Evolutionary conservation across 768 basidiomycete species (phyloP).

Genomic region (Dioszegia aurantiaca): DNA sequence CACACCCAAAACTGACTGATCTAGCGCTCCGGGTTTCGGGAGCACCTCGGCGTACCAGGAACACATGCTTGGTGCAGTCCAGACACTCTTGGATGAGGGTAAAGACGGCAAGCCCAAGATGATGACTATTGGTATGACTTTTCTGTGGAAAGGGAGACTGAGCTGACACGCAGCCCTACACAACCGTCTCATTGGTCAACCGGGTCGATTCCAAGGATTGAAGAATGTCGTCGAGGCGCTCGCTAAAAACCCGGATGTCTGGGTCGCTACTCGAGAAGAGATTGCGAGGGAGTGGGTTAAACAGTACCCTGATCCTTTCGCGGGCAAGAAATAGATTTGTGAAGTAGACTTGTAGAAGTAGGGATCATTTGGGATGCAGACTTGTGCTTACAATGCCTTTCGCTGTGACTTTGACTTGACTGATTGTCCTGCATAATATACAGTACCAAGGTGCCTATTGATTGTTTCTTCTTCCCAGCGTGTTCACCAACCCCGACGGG

Average conservation of each 20-base stretch:
- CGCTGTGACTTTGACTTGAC: too few relatives aligned
- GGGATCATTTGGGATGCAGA: background rate
- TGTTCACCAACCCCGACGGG: too few relatives aligned
- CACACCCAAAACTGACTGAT: conserved; percentile 2
- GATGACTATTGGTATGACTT: conserved; percentile 12
- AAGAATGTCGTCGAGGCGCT: conserved; percentile 15
- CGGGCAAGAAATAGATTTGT: conserved; percentile 1
- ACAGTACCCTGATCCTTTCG: conserved; percentile 16
- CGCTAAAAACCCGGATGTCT: conserved; percentile 14
- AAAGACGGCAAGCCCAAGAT: conserved; percentile 13
- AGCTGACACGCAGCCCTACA: conserved; percentile 13
- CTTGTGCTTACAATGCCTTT: too few relatives aligned
- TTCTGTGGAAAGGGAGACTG: background rate
- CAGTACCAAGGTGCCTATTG: too few relatives aligned
- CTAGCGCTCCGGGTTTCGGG: conserved; percentile 8
- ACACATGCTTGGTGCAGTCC: conserved; percentile 10
- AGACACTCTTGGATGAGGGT: conserved; percentile 11
- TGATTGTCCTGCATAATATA: too few relatives aligned
- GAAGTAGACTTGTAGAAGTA: background rate
- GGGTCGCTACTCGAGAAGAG: conserved; percentile 21
- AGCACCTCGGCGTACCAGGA: conserved; percentile 14
- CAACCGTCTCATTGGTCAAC: conserved; percentile 15
- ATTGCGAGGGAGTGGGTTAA: conserved; percentile 20
- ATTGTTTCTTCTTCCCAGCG: too few relatives aligned
- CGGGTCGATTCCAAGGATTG: conserved; percentile 17